phyloP scores from a whole-genome alignment of 352 stramenopile species.

The Pythium biforme region DNA sequence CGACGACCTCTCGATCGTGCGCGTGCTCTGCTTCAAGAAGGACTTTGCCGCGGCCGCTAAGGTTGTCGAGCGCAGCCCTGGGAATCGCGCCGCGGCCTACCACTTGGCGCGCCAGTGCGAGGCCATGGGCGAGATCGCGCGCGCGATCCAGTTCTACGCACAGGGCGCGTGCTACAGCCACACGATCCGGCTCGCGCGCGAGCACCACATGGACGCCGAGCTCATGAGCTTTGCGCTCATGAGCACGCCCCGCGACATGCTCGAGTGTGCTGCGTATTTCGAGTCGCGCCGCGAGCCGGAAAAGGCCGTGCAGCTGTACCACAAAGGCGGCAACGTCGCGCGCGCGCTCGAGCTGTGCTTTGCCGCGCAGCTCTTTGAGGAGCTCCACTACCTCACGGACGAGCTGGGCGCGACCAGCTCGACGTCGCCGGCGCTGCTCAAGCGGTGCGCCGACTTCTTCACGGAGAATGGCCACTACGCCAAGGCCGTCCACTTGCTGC shows the following conservation, averaged over 20 bases:
- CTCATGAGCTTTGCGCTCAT: slow-evolving; percentile 92
- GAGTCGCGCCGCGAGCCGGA: slow-evolving; percentile 91
- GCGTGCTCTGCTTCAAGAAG: slow-evolving; percentile 91
- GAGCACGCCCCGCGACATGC: slow-evolving; percentile 82
- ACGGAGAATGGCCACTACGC: slow-evolving; percentile 88
- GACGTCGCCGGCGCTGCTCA: slow-evolving; percentile 83
- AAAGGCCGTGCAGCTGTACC: slow-evolving; percentile 93
- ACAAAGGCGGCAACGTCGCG: slow-evolving; percentile 89
- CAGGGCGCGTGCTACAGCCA: slow-evolving; percentile 91
- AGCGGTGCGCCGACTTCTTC: slow-evolving; percentile 93
- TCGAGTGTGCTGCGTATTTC: slow-evolving; percentile 92
- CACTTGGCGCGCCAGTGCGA: slow-evolving; percentile 89
- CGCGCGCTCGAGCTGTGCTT: slow-evolving; percentile 95
- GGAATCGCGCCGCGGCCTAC: slow-evolving; percentile 76
- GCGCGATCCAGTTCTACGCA: slow-evolving; percentile 92
- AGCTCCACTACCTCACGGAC: slow-evolving; percentile 85
- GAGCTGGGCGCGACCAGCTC: slow-evolving; percentile 66
- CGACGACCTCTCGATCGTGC: slow-evolving; percentile 89
- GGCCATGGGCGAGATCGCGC: slow-evolving; percentile 67
- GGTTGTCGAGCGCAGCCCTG: slow-evolving; percentile 72
- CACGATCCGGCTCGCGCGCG: slow-evolving; percentile 90
- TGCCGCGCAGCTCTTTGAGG: slow-evolving; percentile 83
- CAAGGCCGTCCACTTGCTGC: slow-evolving; percentile 90
- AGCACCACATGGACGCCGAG: slow-evolving; percentile 88
- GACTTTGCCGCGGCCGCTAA: slow-evolving; percentile 83